Conservation (phyloP, 495 filamentous ascomycete species). For the Podospora conica region DNA sequence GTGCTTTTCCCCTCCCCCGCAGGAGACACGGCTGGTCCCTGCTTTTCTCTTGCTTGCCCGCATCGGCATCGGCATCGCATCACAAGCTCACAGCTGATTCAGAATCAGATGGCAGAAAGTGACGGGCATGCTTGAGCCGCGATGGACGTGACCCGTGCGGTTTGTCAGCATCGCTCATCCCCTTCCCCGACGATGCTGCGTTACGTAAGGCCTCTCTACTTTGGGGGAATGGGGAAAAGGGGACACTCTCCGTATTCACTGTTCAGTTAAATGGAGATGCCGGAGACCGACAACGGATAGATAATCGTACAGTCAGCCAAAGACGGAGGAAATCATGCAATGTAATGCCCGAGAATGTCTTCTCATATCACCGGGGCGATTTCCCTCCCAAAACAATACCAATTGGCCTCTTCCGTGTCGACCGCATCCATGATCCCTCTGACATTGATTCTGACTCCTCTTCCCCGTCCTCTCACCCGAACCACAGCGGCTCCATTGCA, state of each 20-base stretch:
- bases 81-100: not conserved
- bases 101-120: not conserved
- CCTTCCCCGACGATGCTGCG: not conserved
- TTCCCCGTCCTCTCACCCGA: not conserved
- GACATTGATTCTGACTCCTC: not conserved
- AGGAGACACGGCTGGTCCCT: not conserved
- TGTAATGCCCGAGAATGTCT: not conserved
- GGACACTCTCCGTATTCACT: not conserved
- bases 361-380: not conserved
- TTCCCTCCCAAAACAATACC: not conserved
- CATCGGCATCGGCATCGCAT: not conserved
- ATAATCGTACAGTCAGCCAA: slow-evolving; percentile 1
- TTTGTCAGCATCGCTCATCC: slow-evolving; percentile 4
- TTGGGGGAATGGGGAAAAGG: not conserved
- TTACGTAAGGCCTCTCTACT: slow-evolving; percentile 5
- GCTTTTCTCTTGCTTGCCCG: not conserved
- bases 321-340: not conserved
- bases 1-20: slow-evolving; percentile 7
- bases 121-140: too few relatives aligned
- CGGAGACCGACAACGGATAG: not conserved
- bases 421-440: not conserved
- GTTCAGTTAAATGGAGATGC: too few relatives aligned
- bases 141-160: not conserved
- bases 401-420: not conserved
- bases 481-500: not conserved